Conservation (phyloP, 257 asterid genomes). For the Solanum tarapatanum region DNA sequence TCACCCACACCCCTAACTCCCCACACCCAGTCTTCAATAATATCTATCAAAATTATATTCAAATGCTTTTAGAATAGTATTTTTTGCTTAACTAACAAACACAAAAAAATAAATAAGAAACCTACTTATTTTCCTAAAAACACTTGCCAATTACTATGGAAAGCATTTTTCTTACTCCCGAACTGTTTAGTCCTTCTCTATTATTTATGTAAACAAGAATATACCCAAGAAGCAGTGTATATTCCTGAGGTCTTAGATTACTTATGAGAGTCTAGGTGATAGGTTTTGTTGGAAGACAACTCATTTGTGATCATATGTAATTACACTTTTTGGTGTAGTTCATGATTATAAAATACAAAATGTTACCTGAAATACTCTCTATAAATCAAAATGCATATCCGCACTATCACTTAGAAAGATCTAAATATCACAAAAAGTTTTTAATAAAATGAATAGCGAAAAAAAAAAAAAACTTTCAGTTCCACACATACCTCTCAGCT, state of each 20-base stretch:
- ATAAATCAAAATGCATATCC: not conserved
- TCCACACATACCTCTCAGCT: conserved; percentile 9
- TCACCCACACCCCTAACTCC: not conserved
- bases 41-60: not conserved
- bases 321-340: not conserved
- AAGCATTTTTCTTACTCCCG: not conserved
- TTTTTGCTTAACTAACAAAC: not conserved
- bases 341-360: not conserved
- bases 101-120: no score
- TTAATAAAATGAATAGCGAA: not conserved
- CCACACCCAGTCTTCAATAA: not conserved
- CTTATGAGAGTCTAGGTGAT: not conserved
- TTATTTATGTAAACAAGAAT: not conserved
- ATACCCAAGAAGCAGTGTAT: not conserved
- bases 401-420: not conserved
- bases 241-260: not conserved
- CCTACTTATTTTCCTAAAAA: not conserved
- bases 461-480: not conserved
- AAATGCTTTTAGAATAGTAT: no score
- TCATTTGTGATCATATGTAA: not conserved
- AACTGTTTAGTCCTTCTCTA: not conserved
- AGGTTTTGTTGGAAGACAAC: not conserved
- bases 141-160: no score
- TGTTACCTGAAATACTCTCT: not conserved
- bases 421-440: not conserved